Conservation (phyloP, 2,329 filamentous ascomycete species). For the Alternaria novae-zelandiae region DNA sequence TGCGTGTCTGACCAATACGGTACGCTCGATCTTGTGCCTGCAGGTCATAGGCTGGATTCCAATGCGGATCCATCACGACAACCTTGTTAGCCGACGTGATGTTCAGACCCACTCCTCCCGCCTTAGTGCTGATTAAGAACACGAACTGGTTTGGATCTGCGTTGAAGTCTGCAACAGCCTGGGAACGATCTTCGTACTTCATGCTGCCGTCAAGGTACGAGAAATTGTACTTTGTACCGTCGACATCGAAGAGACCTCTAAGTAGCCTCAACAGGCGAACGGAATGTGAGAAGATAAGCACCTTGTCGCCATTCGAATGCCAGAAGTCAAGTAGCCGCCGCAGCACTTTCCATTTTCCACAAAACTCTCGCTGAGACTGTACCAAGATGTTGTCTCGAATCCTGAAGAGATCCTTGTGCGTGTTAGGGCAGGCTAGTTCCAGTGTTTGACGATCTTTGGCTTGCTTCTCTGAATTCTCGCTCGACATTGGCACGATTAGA, state of each 20-base stretch:
- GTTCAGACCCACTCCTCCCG: slow-evolving; percentile 91
- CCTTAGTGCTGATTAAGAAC: slow-evolving; percentile 92
- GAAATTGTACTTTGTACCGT: slow-evolving; percentile 77
- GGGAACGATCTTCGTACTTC: slow-evolving; percentile 80
- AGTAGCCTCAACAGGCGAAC: slow-evolving; percentile 85
- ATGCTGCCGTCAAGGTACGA: slow-evolving; percentile 89
- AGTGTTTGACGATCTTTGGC: slow-evolving; percentile 78
- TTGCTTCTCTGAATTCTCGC: slow-evolving; percentile 74
- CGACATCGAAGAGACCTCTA: slow-evolving; percentile 83
- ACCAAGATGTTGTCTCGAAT: slow-evolving; percentile 80
- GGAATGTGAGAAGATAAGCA: slow-evolving; percentile 92
- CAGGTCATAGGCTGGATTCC: slow-evolving; percentile 94
- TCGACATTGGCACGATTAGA: slow-evolving; percentile 74
- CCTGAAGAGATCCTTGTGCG: slow-evolving; percentile 75
- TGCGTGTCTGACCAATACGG: slow-evolving; percentile 87
- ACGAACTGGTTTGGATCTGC: slow-evolving; percentile 86
- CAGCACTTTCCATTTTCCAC: slow-evolving; percentile 94
- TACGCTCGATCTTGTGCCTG: slow-evolving; percentile 97
- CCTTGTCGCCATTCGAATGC: slow-evolving; percentile 90
- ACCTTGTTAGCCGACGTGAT: slow-evolving; percentile 99
- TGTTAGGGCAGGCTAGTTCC: slow-evolving; percentile 73
- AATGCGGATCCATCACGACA: slow-evolving; percentile 94
- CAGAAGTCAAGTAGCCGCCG: slow-evolving; percentile 87
- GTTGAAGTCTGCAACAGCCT: slow-evolving; percentile 89
- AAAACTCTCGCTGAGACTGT: slow-evolving; percentile 87